Percentiles rank a stretch among this genome's conserved stretches.
Evolutionary conservation across 768 basidiomycete species (phyloP).

Genomic region (Stropharia rugosoannulata): DNA sequence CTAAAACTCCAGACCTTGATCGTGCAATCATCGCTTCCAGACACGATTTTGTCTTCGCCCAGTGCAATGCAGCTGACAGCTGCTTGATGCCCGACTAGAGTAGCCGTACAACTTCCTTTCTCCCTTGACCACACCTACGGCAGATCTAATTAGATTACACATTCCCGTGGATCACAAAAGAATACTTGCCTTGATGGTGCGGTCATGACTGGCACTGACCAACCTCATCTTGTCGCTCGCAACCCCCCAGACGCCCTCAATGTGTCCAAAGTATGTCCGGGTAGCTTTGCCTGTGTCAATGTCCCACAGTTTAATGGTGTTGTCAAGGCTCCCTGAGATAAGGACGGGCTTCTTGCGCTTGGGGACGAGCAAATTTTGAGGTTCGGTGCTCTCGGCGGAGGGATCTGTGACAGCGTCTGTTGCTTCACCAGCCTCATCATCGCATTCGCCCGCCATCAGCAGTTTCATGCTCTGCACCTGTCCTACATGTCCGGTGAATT

Average conservation of each 20-base stretch:
- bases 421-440: slow-evolving; percentile 26
- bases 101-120: slow-evolving; percentile 82
- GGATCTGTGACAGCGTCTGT: slow-evolving; percentile 11
- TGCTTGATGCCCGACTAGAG: slow-evolving; percentile 90
- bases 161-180: slow-evolving; percentile 5
- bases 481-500: slow-evolving; percentile 87
- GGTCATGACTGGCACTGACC: slow-evolving; percentile 92
- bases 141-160: slow-evolving; percentile 5
- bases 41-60: slow-evolving; percentile 93
- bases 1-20: slow-evolving; percentile 82
- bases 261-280: slow-evolving; percentile 92
- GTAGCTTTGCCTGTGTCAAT: slow-evolving; percentile 78
- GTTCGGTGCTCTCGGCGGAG: background rate
- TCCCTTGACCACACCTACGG: slow-evolving; percentile 90
- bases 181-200: slow-evolving; percentile 86
- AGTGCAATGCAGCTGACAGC: slow-evolving; percentile 90
- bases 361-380: slow-evolving; percentile 10
- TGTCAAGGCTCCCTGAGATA: slow-evolving; percentile 89
- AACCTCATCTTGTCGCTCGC: slow-evolving; percentile 90
- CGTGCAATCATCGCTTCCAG: slow-evolving; percentile 93
- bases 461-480: slow-evolving; percentile 93
- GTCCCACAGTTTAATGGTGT: slow-evolving; percentile 96
- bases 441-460: slow-evolving; percentile 62
- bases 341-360: slow-evolving; percentile 65
- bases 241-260: slow-evolving; percentile 97